These are phyloP conservation scores for Suhomyces maxii DNA, from an alignment of 1,139 yeast species.

Conservation along the genomic window DNA sequence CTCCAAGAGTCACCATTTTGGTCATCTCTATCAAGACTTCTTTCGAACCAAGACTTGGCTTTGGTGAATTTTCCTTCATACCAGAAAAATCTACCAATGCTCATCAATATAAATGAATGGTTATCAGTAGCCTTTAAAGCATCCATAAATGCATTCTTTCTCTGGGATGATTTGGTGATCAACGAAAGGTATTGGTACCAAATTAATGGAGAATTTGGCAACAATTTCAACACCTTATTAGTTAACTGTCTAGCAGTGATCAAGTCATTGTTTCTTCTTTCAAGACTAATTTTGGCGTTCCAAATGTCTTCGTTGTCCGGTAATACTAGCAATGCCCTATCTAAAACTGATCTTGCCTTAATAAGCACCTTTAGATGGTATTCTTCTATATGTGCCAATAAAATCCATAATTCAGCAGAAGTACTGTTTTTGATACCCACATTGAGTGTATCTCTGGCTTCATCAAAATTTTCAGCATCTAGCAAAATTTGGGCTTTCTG, in stretches of 20 bases:
- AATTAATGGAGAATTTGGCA: constrained; percentile 58
- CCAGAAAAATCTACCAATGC: constrained; percentile 73
- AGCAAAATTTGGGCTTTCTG: constrained; percentile 59
- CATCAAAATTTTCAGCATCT: constrained; percentile 23
- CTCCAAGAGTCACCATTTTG: constrained; percentile 78
- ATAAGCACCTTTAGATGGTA: constrained; percentile 38
- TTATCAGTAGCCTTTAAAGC: constrained; percentile 71
- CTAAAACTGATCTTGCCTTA: constrained; percentile 73
- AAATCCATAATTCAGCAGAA: constrained; percentile 54
- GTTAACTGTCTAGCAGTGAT: constrained; percentile 57
- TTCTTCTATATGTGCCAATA: constrained; percentile 52
- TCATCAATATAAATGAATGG: constrained; percentile 55
- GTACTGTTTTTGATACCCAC: constrained; percentile 54
- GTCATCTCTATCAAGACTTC: constrained; percentile 54
- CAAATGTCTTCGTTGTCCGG: constrained; percentile 55
- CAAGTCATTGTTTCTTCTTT: constrained; percentile 48
- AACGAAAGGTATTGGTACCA: constrained; percentile 63
- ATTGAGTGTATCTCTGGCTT: constrained; percentile 51
- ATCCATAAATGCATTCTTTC: constrained; percentile 66
- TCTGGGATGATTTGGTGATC: constrained; percentile 53
- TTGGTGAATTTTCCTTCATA: constrained; percentile 61
- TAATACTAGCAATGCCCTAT: constrained; percentile 59
- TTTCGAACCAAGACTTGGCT: constrained; percentile 75
- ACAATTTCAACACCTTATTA: constrained; percentile 58
- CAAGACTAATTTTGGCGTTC: constrained; percentile 61